Evolutionary conservation across 177 flowering plant genomes (phyloP), one percentile per base, ranked within the genome.

Genomic region (Telopea speciosissima): DNA sequence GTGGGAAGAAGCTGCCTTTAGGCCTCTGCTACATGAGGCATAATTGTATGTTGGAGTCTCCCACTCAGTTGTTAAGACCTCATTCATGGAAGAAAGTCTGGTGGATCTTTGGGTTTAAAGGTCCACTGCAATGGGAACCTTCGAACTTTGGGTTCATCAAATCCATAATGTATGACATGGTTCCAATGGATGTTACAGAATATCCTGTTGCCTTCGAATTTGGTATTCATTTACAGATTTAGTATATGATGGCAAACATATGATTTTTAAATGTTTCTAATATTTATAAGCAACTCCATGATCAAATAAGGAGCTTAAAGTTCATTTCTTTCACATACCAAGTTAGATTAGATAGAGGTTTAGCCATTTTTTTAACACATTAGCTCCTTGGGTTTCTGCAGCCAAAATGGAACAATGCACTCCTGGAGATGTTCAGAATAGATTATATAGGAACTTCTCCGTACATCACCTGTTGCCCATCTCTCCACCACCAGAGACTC

Each of bases 371-470:
- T 28, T 10, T 65, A 70, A 52, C n/a, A 24, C 60, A 10, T 22
- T 24, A 9, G 66, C 54, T 72, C 67, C 42, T 49, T 28, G 9
- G 31, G 19, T 62, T 22, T 65, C 24, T 86, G 81, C 91, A 92
- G 99, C 91, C 93, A 5, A 93, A 87, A 74, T 90, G 91, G 97
- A 95, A 93, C 71, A 81, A 91, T 85, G 94, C 88, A 21, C 86
- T 93, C 58, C 85, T 93, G 33, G 89, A 89, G 82, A 81, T 82
- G 92, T 93, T 91, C 81, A 79, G 90, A 78, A 90, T 90, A 10
- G 91, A 91, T 77, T 93, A 91, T 65, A 76, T 86, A 6, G 98
- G 97, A 24, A 74, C 72, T 0, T 75, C 91, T 11, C 92, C 97
- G 17, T 91, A 91, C 76, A 79, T 93, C 82, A 84, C 72, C 25